phyloP scores from a whole-genome alignment of 768 basidiomycete genomes.

The Boletus vermiculosoides region DNA sequence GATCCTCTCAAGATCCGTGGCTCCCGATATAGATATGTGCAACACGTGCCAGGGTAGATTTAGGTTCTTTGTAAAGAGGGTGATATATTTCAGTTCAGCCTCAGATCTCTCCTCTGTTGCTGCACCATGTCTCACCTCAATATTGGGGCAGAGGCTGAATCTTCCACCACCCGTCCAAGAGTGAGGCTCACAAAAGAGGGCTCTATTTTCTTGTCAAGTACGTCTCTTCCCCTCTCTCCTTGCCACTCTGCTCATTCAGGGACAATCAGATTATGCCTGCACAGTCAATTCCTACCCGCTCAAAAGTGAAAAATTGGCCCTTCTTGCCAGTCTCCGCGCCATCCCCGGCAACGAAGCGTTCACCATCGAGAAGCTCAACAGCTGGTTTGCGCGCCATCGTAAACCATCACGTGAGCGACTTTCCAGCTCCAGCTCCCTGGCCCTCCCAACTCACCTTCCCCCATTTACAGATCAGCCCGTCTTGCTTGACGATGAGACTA shows the following conservation, averaged over 20 bases:
- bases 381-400: constrained; percentile 28
- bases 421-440: too few relatives aligned
- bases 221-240: neutral
- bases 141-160: neutral
- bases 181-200: constrained; percentile 10
- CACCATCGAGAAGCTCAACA: constrained; percentile 16
- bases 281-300: constrained; percentile 15
- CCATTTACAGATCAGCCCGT: neutral
- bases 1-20: constrained; percentile 6
- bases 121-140: neutral
- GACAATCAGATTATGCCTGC: constrained; percentile 20
- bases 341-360: constrained; percentile 24
- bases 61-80: neutral
- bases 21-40: constrained; percentile 15
- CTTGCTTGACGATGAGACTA: constrained; percentile 24
- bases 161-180: neutral
- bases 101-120: neutral
- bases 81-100: constrained; percentile 1
- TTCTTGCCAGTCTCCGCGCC: constrained; percentile 14
- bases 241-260: neutral
- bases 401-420: neutral
- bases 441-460: neutral
- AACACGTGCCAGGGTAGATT: constrained; percentile 5
- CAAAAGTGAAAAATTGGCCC: constrained; percentile 7
- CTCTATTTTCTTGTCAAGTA: constrained; percentile 1